Evolutionary conservation across 2,329 filamentous ascomycete species (phyloP), one percentile per base, ranked within the genome.

Genomic region (Phaeosphaeriaceae sp.): DNA sequence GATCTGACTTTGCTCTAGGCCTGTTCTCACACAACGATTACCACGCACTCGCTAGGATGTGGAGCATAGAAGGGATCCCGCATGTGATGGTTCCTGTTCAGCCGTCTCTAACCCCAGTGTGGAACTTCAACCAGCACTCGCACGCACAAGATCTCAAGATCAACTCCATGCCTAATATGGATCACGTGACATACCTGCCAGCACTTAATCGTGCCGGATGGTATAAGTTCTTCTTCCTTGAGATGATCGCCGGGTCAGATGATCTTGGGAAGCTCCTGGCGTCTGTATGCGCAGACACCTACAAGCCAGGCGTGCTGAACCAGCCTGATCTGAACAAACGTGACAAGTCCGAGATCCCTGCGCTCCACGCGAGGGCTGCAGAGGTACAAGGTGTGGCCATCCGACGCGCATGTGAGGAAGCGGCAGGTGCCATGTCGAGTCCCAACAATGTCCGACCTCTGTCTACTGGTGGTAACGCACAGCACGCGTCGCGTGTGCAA

Each of bases 151-250:
- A 70, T 13, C 51, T 74, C 21, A 66, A 62, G 48, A 61, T 76
- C 13, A 52, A 56, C 23, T 13, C 56, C 15, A 57, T 66, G 21
- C 49, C 57, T 9, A 57, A 40, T 21, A 28, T 58, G 10, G 42
- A 50, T 0, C 68, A 69, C 49, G 52, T 71, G 13, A 57, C 61
- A 7, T 77, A 77, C 54, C 71, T 76, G 63, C 72, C 75, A 11
- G 75, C 74, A 5, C 62, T 77, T 35, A 77, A 76, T 32, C 72
- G 74, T 5, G 66, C 74, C 9, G 75, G 73, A 2, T 77, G 73
- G 72, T 77, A 76, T 62, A 76, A 76, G 49, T 75, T 70, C 32
- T 67, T 77, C 48, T 76, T 77, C 49, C 62, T 76, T 7, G 70
- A 74, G 40, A 59, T 70, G 54, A 55, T 74, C 56, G 61, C 69